Percentiles rank a stretch among this genome's conserved stretches.
Evolutionary conservation across 1,284 basidiomycete genomes (phyloP).

Genomic region (Lentinula novae-zelandiae): DNA sequence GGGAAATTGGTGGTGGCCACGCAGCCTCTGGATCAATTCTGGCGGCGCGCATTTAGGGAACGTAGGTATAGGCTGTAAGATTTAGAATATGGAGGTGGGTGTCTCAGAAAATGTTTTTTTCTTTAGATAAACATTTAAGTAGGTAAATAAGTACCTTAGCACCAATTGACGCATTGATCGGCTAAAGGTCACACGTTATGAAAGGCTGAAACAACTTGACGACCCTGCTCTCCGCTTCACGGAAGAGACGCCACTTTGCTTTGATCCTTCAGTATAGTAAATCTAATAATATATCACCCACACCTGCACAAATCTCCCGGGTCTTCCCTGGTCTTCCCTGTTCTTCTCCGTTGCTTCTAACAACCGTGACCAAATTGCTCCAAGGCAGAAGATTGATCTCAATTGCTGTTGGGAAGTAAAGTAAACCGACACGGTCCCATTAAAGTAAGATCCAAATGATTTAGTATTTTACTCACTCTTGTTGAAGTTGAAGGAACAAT

Average conservation of each 20-base stretch:
- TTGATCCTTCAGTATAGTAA: not conserved
- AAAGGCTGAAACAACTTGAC: not conserved
- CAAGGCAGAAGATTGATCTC: too few relatives aligned
- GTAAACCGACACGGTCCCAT: too few relatives aligned
- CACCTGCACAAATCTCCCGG: too few relatives aligned
- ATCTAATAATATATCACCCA: not conserved
- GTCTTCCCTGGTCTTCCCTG: too few relatives aligned
- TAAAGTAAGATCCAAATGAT: too few relatives aligned
- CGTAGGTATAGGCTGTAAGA: not conserved
- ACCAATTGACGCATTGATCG: not conserved
- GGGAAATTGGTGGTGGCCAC: slow-evolving; percentile 33
- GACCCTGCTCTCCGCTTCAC: slow-evolving; percentile 1
- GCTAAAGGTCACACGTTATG: not conserved
- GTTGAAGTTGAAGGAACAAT: too few relatives aligned
- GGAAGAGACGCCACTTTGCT: not conserved
- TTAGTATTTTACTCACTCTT: too few relatives aligned
- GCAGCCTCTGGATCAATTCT: not conserved
- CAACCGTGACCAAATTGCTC: too few relatives aligned
- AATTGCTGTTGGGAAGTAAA: too few relatives aligned
- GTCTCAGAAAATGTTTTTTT: not conserved
- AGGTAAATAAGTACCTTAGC: not conserved
- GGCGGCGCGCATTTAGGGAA: not conserved
- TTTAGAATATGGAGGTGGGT: not conserved
- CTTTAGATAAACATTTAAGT: not conserved
- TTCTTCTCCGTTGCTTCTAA: too few relatives aligned